Evolutionary conservation across 805 yeast species (phyloP).

Genomic region (Yarrowia phangngaensis): DNA sequence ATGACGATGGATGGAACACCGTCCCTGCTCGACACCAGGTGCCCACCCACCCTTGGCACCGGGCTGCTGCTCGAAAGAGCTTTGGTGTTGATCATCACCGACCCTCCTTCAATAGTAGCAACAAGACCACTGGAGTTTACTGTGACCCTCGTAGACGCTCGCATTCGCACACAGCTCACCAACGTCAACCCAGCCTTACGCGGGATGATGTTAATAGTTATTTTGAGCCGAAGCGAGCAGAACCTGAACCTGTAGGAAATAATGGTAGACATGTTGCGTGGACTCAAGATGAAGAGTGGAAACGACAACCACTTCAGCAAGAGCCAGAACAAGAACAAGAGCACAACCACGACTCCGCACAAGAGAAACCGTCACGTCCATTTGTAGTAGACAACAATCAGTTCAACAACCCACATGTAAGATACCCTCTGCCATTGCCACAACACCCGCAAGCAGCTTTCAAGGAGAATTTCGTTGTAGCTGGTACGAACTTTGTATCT

Average conservation of each 20-base stretch:
- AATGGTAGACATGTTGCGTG: slow-evolving; percentile 3
- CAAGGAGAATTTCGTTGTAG: too few species aligned
- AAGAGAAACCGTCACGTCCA: too few species aligned
- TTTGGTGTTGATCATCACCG: slow-evolving; percentile 24
- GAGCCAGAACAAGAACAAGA: too few species aligned
- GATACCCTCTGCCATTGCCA: too few species aligned
- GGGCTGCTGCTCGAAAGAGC: slow-evolving; percentile 26
- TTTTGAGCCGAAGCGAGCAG: neutral
- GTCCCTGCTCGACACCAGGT: slow-evolving; percentile 32
- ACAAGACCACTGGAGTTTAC: slow-evolving; percentile 27
- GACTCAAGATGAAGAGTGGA: too few species aligned
- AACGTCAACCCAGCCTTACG: neutral
- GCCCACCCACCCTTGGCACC: slow-evolving; percentile 23
- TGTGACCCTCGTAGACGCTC: slow-evolving; percentile 20
- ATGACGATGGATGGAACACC: slow-evolving; percentile 33
- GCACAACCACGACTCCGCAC: too few species aligned
- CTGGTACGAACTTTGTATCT: too few species aligned
- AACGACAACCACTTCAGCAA: too few species aligned
- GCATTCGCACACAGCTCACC: too few species aligned
- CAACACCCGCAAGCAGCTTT: too few species aligned
- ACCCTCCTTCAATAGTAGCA: slow-evolving; percentile 27
- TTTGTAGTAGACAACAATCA: too few species aligned
- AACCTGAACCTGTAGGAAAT: neutral
- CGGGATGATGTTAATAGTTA: neutral
- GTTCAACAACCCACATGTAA: too few species aligned